Percentiles rank a stretch among this genome's conserved stretches.
Evolutionary conservation across 1,284 basidiomycete genomes (phyloP).

Genomic region (Takashimella koratensis): DNA sequence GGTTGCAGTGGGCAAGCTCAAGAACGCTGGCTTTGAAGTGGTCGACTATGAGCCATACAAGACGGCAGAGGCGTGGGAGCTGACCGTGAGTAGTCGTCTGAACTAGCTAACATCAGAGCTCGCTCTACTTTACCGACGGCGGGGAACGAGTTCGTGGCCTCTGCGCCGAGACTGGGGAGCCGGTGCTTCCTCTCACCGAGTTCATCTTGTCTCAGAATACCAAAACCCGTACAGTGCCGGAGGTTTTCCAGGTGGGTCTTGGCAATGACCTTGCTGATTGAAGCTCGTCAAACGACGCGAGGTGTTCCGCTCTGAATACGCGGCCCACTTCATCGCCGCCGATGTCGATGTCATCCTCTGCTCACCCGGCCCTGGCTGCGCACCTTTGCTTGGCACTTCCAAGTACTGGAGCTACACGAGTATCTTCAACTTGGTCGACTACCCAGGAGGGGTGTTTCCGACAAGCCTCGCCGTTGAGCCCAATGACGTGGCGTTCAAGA

Average conservation of each 20-base stretch:
- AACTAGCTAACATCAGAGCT: too few species aligned
- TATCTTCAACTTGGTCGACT: slow-evolving; percentile 67
- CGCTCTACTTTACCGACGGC: slow-evolving; percentile 40
- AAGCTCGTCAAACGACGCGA: slow-evolving; percentile 33
- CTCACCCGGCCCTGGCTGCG: slow-evolving; percentile 36
- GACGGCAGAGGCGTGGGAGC: slow-evolving; percentile 26
- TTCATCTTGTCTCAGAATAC: slow-evolving; percentile 22
- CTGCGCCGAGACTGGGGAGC: slow-evolving; percentile 24
- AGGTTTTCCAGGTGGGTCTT: too few species aligned
- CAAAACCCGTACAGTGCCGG: slow-evolving; percentile 17
- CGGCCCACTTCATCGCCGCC: slow-evolving; percentile 18
- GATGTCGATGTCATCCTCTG: slow-evolving; percentile 41
- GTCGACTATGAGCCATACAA: slow-evolving; percentile 26
- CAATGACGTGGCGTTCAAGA: slow-evolving; percentile 2
- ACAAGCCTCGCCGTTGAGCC: slow-evolving; percentile 50
- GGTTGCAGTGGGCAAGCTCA: slow-evolving; percentile 25
- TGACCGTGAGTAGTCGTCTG: too few species aligned
- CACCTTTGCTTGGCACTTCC: slow-evolving; percentile 30
- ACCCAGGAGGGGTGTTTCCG: slow-evolving; percentile 62
- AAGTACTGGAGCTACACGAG: slow-evolving; percentile 56
- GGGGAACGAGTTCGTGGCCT: slow-evolving; percentile 24
- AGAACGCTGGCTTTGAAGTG: slow-evolving; percentile 21
- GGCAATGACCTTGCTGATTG: not conserved
- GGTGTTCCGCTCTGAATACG: slow-evolving; percentile 25
- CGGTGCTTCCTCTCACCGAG: slow-evolving; percentile 31